Percentiles rank a stretch among this genome's conserved stretches.
These are phyloP conservation scores for Pholiota microspora DNA, from an alignment of 768 basidiomycete genomes.

Conservation along the genomic window DNA sequence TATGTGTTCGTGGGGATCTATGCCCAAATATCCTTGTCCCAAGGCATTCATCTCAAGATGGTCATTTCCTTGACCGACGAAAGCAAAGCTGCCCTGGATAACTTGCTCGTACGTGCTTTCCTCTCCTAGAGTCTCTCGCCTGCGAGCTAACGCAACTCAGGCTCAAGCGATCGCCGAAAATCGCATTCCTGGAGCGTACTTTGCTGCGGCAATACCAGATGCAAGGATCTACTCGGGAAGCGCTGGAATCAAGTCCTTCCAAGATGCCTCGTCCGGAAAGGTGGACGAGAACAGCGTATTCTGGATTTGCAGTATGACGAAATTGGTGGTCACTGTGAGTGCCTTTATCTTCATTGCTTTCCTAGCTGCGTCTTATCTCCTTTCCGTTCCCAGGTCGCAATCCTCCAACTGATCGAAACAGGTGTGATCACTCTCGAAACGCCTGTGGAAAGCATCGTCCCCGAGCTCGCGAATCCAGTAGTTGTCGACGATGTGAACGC, in stretches of 20 bases:
- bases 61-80: slow-evolving; percentile 9
- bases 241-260: slow-evolving; percentile 22
- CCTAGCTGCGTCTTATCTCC: not conserved
- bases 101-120: slow-evolving; percentile 12
- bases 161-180: slow-evolving; percentile 15
- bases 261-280: slow-evolving; percentile 23
- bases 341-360: not conserved
- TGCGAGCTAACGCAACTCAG: slow-evolving; percentile 4
- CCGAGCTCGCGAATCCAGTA: slow-evolving; percentile 28
- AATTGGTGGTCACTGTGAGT: slow-evolving; percentile 26
- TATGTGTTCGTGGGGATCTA: not conserved
- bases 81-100: slow-evolving; percentile 12
- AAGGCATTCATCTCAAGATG: slow-evolving; percentile 1
- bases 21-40: not conserved
- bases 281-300: slow-evolving; percentile 25
- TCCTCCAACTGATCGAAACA: slow-evolving; percentile 32
- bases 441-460: slow-evolving; percentile 24
- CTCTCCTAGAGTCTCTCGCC: not conserved
- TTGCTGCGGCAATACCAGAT: slow-evolving; percentile 22
- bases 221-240: slow-evolving; percentile 23
- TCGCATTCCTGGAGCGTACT: slow-evolving; percentile 25
- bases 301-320: slow-evolving; percentile 35
- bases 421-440: slow-evolving; percentile 29
- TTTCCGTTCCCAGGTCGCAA: slow-evolving; percentile 22
- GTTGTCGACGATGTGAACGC: slow-evolving; percentile 17